Base-by-base conservation (phyloP, 495 filamentous ascomycete species). In the Chaetomium cochliodes region DNA sequence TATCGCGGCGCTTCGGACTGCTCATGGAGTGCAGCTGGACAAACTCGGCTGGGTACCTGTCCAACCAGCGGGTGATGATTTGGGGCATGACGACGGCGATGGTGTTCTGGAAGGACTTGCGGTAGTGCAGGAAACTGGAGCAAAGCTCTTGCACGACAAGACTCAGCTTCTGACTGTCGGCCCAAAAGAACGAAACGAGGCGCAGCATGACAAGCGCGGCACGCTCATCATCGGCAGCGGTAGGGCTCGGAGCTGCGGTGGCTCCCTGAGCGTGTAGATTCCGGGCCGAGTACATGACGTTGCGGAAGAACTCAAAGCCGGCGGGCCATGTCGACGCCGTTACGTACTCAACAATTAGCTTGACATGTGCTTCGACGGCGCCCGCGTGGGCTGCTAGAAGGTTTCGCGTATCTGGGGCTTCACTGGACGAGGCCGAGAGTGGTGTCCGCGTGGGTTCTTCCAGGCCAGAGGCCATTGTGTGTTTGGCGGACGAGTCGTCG, bases 61-160 rank as follows among this genome's bases (percentile, higher is more conserved):
- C 85, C 41, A 88, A 78, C 86, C 86, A 88, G 56, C 84, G 76
- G 44, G 80, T 81, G 49, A 88, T 86, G 42, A 86, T 72, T 62
- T 85, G 73, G 1, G 86, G 85, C 5, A 84, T 73, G 46, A 87
- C 76, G 20, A 85, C 73, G 28, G 86, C 86, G 18, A 88, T 78
- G 20, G 82, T 82, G 63, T 85, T 87, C 67, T 88, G 86, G 58
- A 82, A 85, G 4, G 80, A 67, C 70, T 84, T 87, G 59, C 84
- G 82, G 60, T 87, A 82, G 64, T 86, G 84, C 55, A 88, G 73
- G 71, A 87, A 88, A 65, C 80, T 85, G 37, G 84, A 84, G 67
- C 85, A 83, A 20, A 88, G 76, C 71, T 88, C 86, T 62, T 87
- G 82, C 41, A 88, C 82, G 42, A 88, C 69, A 16, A 82, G 67